Evolutionary conservation across 1,139 yeast species (phyloP).

Genomic region (Debaryomyces singareniensis): DNA sequence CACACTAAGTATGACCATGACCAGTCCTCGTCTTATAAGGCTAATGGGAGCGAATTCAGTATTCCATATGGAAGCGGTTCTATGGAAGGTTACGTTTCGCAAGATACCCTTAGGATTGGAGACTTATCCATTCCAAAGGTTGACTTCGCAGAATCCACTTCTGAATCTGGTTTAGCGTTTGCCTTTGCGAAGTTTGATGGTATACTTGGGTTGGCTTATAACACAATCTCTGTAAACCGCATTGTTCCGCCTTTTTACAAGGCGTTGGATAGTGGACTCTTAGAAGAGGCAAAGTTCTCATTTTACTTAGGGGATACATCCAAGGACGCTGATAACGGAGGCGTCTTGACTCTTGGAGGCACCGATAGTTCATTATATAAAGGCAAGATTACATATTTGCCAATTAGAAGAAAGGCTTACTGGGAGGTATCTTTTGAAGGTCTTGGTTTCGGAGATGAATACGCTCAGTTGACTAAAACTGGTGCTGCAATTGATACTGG

Average conservation of each 20-base stretch:
- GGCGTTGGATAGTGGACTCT: constrained; percentile 72
- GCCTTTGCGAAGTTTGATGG: constrained; percentile 99
- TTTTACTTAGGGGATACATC: constrained; percentile 81
- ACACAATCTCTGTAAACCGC: constrained; percentile 79
- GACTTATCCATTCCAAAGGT: constrained; percentile 80
- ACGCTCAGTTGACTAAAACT: constrained; percentile 69
- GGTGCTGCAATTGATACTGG: constrained; percentile 99
- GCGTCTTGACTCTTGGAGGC: constrained; percentile 94
- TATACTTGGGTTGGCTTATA: constrained; percentile 89
- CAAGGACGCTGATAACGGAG: constrained; percentile 65
- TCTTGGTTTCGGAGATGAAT: constrained; percentile 84
- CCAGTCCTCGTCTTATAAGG: constrained; percentile 70
- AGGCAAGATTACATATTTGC: constrained; percentile 90
- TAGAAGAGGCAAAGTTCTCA: constrained; percentile 81
- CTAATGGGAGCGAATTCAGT: constrained; percentile 78
- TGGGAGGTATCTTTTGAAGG: constrained; percentile 97
- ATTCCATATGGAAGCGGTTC: constrained; percentile 92
- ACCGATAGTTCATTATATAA: constrained; percentile 64
- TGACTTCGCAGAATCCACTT: constrained; percentile 94
- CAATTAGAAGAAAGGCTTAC: constrained; percentile 98
- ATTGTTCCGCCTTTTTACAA: constrained; percentile 92
- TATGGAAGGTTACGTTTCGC: constrained; percentile 84
- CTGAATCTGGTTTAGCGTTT: constrained; percentile 95
- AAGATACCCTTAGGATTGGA: constrained; percentile 74
- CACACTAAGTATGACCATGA: constrained; percentile 86